Base-by-base conservation (phyloP, 805 yeast species). In the Sugiyamaella lignohabitans region DNA sequence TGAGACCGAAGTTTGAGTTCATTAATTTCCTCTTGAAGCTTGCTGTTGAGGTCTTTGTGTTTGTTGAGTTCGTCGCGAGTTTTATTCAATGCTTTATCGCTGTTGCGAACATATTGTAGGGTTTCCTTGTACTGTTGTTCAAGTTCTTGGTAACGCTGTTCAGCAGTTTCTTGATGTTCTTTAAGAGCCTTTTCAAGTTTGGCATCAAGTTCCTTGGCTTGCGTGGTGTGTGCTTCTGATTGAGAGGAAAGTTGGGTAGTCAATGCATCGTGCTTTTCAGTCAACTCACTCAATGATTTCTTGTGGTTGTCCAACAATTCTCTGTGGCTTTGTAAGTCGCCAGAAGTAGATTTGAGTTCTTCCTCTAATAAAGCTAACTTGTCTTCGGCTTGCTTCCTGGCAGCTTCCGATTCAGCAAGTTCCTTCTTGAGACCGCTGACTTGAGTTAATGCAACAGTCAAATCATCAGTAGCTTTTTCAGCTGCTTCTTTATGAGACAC, bases 41-140 rank as follows among this genome's bases (percentile, higher is more conserved):
- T 74, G 41, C 72, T 76, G 49, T 79, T 75, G 17, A 70, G 56
- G 11, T 73, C 78, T 56, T 76, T 82, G 59, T 78, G 80, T 59
- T 73, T 78, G 27, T 72, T 71, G 49, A 83, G 66, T 62, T 88
- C 96, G 40, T 74, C 77, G 57, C 87, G 87, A 5, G 91, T 82
- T 53, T 81, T 59, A 40, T 78, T 78, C 46, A 88, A 72, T 0
- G 96, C 95, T 52, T 75, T 77, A 47, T 83, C 81, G 11, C 91
- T 80, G 60, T 81, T 86, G 55, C 78, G 78, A 27, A 86, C 82
- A 20, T 87, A 79, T 52, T 78, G 79, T 46, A 85, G 64, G 0
- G 93, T 84, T 56, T 81, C 79, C 52, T 76, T 76, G 66, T 85
- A 87, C 58, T 83, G 82, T 4, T 69, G 75, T 63, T 87, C 91